Base-by-base conservation (phyloP, 2,329 filamentous ascomycete genomes). In the Tolypocladium endophyticum region DNA sequence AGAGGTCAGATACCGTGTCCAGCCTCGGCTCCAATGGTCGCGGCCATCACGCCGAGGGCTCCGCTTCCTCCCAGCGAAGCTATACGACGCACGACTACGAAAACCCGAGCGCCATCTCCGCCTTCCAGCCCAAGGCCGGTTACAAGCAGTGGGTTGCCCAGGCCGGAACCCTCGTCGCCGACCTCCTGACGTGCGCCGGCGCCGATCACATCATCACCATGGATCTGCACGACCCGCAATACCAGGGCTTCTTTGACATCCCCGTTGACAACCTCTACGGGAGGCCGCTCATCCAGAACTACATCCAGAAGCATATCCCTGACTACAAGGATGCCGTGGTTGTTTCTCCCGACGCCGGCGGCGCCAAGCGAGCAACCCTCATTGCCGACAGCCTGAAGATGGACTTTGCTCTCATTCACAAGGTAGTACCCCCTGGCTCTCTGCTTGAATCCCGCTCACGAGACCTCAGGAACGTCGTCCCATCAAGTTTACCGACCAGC, bases 141-240 rank as follows among this genome's bases (percentile, higher is more conserved):
- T 99, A 99, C 75, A 94, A 94, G 78, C 91, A 96, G 77, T 99
- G 94, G 94, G 93, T 99, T 64, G 94, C 94, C 28, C 94, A 97
- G 77, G 92, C 94, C 50, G 94, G 94, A 61, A 97, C 92, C 36
- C 82, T 99, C 60, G 89, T 99, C 56, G 94, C 94, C 57, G 92
- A 97, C 72, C 84, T 99, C 53, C 81, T 99, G 65, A 97, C 92
- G 47, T 97, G 92, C 75, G 93, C 94, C 64, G 94, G 94, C 64
- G 92, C 94, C 54, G 93, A 99, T 73, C 94, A 97, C 74, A 88
- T 96, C 71, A 97, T 97, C 72, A 97, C 93, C 38, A 95, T 99
- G 89, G 94, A 99, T 71, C 82, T 99, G 58, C 91, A 94, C 72
- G 93, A 97, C 73, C 89, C 91, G 50, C 92, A 99, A 75, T 97